Conservation (phyloP, 2,329 filamentous ascomycete genomes). For the Helicocarpus griseus region DNA sequence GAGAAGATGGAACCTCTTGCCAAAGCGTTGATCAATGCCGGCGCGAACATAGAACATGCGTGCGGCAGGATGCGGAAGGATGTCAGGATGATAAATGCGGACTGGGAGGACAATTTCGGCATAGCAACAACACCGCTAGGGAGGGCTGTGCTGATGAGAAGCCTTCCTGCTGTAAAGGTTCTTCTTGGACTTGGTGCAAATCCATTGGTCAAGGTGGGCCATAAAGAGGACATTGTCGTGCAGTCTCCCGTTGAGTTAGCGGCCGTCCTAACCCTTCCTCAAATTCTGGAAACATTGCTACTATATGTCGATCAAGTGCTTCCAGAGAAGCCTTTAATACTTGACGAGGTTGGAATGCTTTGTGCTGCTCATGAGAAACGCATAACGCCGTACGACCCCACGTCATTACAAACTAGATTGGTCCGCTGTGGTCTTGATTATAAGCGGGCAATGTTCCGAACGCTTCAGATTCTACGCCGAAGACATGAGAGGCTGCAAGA, state of each 20-base stretch:
- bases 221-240: not conserved
- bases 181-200: not conserved
- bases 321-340: not conserved
- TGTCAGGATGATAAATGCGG: slow-evolving; percentile 3
- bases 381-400: not conserved
- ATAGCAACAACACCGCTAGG: not conserved
- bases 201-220: not conserved
- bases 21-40: not conserved
- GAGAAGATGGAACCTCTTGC: not conserved
- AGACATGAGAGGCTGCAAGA: not conserved
- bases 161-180: slow-evolving; percentile 3
- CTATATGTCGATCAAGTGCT: not conserved
- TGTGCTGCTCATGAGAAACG: not conserved
- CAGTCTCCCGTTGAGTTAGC: not conserved
- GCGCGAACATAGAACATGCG: not conserved
- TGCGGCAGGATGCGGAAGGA: not conserved
- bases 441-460: not conserved
- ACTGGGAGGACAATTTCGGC: slow-evolving; percentile 5
- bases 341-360: slow-evolving; percentile 1
- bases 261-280: slow-evolving; percentile 1
- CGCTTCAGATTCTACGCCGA: not conserved
- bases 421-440: not conserved
- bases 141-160: not conserved
- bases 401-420: not conserved
- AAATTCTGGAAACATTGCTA: not conserved